Conservation (phyloP, 768 basidiomycete genomes). For the Phylloporus sp. region DNA sequence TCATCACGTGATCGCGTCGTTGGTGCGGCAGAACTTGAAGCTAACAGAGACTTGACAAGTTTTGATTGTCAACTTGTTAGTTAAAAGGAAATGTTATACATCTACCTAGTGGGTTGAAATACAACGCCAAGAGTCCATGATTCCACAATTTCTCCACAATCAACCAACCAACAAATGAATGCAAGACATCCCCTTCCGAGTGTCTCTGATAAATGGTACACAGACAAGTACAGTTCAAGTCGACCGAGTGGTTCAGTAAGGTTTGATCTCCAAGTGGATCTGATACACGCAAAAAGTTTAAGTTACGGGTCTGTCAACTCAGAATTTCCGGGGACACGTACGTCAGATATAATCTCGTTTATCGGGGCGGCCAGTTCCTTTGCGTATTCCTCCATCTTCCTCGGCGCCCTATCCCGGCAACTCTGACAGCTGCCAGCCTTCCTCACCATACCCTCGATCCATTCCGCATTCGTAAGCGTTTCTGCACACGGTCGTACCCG, state of each 20-base stretch:
- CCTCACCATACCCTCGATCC: constrained; percentile 29
- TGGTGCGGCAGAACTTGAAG: not conserved
- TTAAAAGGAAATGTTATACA: not conserved
- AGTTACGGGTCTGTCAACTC: not conserved
- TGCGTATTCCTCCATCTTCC: constrained; percentile 28
- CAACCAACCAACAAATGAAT: not conserved
- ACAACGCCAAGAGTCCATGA: too few relatives aligned
- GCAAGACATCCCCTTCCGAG: constrained; percentile 1
- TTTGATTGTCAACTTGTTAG: too few relatives aligned
- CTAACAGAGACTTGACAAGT: not conserved
- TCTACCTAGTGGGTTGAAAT: not conserved
- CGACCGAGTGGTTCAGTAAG: constrained; percentile 22
- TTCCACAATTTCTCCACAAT: not conserved
- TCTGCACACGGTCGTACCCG: constrained; percentile 32
- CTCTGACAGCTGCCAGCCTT: constrained; percentile 29
- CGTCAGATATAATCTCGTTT: constrained; percentile 27
- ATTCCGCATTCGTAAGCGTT: constrained; percentile 27
- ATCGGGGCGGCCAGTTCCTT: constrained; percentile 27
- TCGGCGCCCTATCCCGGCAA: constrained; percentile 30
- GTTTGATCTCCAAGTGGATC: constrained; percentile 28
- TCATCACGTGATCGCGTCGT: constrained; percentile 24
- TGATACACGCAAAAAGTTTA: not conserved
- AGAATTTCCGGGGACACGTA: constrained; percentile 6
- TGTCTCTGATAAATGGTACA: not conserved
- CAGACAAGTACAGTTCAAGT: constrained; percentile 7